Evolutionary conservation across 208 protist genomes (phyloP), one percentile per base, ranked within the genome.

Genomic region (Herpetomonas samuelpessoai): DNA sequence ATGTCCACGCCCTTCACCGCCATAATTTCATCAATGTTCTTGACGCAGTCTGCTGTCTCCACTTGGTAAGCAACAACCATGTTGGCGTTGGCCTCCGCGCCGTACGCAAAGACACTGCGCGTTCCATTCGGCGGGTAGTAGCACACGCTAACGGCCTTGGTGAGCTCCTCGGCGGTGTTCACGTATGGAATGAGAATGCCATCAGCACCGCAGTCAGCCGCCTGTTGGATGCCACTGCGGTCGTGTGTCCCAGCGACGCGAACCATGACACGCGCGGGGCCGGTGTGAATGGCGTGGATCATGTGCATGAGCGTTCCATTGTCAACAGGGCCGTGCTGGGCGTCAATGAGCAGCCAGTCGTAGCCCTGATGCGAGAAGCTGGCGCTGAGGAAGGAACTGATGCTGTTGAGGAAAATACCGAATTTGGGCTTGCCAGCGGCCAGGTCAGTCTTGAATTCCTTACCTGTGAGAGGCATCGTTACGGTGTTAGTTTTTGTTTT

Each of bases 121-220:
- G 73, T 79, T 12, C 73, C 73, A 21, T 45, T 46, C 10, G 58
- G 68, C 18, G 73, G 73, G 52, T 80, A 80, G 51, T 55, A 70
- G 62, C 74, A 80, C 56, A 55, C 69, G 24, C 49, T 53, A 14
- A 80, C 74, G 0, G 74, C 74, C 51, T 60, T 62, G 46, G 49
- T n/a, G 27, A 80, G 55, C 68, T 80, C 74, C 46, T 28, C 57
- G 6, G 64, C 64, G 50, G 41, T 72, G 62, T 80, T 80, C 4
- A 80, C 63, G 54, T 80, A 75, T 31, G 74, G 74, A 27, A 80
- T 80, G 27, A 80, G 63, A 49, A 80, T 67, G 12, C 74, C 74
- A 39, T 80, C 68, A 28, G 68, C 74, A 38, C 74, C 74, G 58
- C 64, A 55, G 57, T 80, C 74, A 9, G 74, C 62, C 28, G 74